Base-by-base conservation (phyloP, 768 basidiomycete species). In the Clitopilus hobsonii region DNA sequence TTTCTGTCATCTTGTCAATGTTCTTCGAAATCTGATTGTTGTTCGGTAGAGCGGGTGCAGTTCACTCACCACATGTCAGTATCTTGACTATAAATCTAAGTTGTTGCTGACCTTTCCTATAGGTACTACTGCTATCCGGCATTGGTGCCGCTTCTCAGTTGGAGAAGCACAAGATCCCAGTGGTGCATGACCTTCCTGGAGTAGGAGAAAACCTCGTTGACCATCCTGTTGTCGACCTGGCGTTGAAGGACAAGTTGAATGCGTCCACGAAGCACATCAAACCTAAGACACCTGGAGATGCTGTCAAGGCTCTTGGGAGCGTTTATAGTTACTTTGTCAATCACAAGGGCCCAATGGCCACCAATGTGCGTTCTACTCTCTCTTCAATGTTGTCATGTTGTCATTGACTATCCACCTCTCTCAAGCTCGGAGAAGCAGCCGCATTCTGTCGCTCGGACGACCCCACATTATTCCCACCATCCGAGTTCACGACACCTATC, bases 171-270 rank as follows among this genome's bases (percentile, higher is more conserved):
- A 67, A 69, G 14, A 85, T 94, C 38, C 75, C 80, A 0, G 71
- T 86, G 27, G 66, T 86, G 16, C 65, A 80, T 6, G 82, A 93
- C 59, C 77, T 86, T 5, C 86, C 90, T 0, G 83, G 81, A 7
- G 90, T 94, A 13, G 93, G 93, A 8, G 72, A 78, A 20, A 81
- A 90, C 64, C 78, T 94, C 26, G 71, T 80, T 50, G 93, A 95
- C 66, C 93, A 95, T 60, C 75, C 78, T 1, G 74, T 78, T 24
- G 74, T 88, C 53, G 74, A 79, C 61, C 55, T 86, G 22, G 73
- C 77, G 56, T 74, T 84, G 65, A 78, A 75, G 62, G 82, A 82
- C 58, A 84, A 79, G 56, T 67, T 64, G 11, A 72, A 75, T 48
- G 55, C 63, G 1, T 79, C 82, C 1, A 54, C 79, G 22, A 74